Conservation (phyloP, 352 stramenopile genomes). For the Pythium insidiosum region DNA sequence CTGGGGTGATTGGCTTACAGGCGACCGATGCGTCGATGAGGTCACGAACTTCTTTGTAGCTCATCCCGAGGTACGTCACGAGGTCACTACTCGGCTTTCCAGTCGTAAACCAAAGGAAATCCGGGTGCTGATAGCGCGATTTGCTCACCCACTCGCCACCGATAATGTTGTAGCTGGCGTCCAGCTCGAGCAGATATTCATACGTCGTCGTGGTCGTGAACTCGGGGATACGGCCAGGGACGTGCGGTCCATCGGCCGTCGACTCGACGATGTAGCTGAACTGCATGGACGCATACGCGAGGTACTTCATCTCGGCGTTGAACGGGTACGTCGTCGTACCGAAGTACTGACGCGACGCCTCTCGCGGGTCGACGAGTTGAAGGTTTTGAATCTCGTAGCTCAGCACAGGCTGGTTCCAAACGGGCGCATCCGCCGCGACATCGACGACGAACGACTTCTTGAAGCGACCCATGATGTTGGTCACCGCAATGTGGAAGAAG, state of each 20-base stretch:
- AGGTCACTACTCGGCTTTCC: constrained; percentile 16
- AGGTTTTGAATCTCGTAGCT: constrained; percentile 27
- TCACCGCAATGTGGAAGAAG: too few relatives aligned
- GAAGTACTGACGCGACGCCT: constrained; percentile 12
- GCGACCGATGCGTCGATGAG: constrained; percentile 15
- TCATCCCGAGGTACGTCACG: constrained; percentile 23
- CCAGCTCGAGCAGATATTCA: too few relatives aligned
- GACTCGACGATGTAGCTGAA: constrained; percentile 38
- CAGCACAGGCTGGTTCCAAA: constrained; percentile 63
- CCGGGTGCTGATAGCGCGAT: too few relatives aligned
- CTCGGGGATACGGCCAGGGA: constrained; percentile 15
- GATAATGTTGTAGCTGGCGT: too few relatives aligned
- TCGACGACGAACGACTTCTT: constrained; percentile 35
- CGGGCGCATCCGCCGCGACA: constrained; percentile 18
- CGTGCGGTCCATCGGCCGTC: constrained; percentile 28
- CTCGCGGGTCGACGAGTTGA: constrained; percentile 21
- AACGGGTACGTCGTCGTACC: too few relatives aligned
- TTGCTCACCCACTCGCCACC: too few relatives aligned
- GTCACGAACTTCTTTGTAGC: constrained; percentile 19
- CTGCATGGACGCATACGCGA: constrained; percentile 33
- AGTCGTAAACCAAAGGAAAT: too few relatives aligned
- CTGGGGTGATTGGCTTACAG: neutral
- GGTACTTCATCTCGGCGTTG: too few relatives aligned
- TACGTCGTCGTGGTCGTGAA: too few relatives aligned
- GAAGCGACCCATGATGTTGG: constrained; percentile 35